phyloP scores from a whole-genome alignment of 352 stramenopile genomes.

The Elongisporangium senticosum region DNA sequence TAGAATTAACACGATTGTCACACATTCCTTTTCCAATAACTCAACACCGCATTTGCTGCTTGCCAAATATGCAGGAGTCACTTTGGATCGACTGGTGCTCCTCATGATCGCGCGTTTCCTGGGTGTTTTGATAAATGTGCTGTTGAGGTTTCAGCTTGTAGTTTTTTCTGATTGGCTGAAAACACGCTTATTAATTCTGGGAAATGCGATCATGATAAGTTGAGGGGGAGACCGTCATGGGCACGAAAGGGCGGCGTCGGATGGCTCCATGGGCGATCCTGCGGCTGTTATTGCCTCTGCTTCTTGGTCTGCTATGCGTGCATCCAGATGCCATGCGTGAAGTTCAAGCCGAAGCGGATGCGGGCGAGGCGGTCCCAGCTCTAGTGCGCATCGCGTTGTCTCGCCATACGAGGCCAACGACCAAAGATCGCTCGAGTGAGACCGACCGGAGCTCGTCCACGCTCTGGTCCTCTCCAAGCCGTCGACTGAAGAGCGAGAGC shows the following conservation, averaged over 20 bases:
- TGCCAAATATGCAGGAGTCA: no score
- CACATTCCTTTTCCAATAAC: no score
- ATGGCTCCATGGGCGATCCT: background rate
- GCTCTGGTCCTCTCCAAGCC: background rate
- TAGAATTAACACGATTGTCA: no score
- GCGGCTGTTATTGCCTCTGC: background rate
- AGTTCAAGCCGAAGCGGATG: background rate
- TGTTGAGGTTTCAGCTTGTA: background rate
- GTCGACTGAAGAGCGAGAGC: background rate
- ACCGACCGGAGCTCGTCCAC: background rate
- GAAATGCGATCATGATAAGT: background rate
- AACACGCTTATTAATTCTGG: background rate
- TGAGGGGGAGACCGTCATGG: background rate
- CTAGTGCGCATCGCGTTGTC: conserved; percentile 32
- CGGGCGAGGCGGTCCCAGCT: background rate
- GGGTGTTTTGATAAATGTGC: no score
- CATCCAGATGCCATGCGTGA: background rate
- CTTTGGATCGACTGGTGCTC: no score
- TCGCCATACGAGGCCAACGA: background rate
- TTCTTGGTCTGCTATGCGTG: background rate
- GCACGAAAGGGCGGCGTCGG: background rate
- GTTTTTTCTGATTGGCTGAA: background rate
- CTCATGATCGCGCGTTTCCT: no score
- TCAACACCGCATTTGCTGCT: no score
- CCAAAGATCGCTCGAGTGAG: background rate